Percentiles rank a stretch among this genome's conserved stretches.
These are phyloP conservation scores for Puccinia triticina DNA, from an alignment of 1,284 basidiomycete genomes.

Conservation along the genomic window DNA sequence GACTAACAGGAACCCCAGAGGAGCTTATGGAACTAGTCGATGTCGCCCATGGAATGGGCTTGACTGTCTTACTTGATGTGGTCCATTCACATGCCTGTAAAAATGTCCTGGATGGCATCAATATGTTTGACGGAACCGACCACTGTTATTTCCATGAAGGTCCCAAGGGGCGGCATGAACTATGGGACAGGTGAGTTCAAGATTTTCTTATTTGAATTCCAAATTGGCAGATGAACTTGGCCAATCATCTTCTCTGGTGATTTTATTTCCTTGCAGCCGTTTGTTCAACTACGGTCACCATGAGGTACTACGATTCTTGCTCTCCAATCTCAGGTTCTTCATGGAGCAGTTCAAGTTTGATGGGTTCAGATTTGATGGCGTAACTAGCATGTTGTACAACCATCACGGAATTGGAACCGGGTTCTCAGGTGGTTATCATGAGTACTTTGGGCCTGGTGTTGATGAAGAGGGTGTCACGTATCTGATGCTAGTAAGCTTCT, in stretches of 20 bases:
- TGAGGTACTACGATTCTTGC: constrained; percentile 89
- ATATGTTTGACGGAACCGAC: constrained; percentile 93
- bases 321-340: constrained; percentile 93
- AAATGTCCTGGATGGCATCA: constrained; percentile 92
- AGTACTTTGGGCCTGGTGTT: constrained; percentile 86
- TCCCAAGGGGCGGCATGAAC: constrained; percentile 82
- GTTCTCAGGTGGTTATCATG: constrained; percentile 95
- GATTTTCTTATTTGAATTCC: background rate
- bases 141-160: constrained; percentile 97
- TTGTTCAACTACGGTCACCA: constrained; percentile 95
- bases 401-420: constrained; percentile 97
- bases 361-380: constrained; percentile 96
- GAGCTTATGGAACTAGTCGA: constrained; percentile 94
- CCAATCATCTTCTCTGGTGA: background rate
- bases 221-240: background rate
- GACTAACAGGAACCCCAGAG: constrained; percentile 71
- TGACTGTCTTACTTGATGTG: constrained; percentile 91
- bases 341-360: constrained; percentile 95
- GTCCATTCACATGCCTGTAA: constrained; percentile 99
- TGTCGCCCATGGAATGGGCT: constrained; percentile 86
- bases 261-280: constrained; percentile 63
- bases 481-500: constrained; percentile 83
- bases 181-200: constrained; percentile 74
- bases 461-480: constrained; percentile 91
- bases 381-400: constrained; percentile 97